Evolutionary conservation across 179 eudicot species (phyloP).

Genomic region (Vitellaria paradoxa): DNA sequence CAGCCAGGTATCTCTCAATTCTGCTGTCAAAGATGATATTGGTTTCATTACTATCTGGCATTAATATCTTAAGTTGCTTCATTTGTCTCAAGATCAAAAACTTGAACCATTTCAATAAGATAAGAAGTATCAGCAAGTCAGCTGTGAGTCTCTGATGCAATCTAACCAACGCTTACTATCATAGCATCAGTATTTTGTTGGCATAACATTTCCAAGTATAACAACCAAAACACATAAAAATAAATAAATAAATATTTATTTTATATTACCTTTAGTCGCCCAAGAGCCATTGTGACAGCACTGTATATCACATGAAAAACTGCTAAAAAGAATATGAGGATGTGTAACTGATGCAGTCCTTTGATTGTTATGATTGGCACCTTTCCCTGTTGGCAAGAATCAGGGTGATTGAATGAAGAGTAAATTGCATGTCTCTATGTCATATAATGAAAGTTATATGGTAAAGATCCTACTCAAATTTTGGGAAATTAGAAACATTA

Average conservation of each 20-base stretch:
- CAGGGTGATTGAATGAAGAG: neutral
- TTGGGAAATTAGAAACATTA: neutral
- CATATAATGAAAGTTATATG: too few species aligned
- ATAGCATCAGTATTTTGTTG: neutral
- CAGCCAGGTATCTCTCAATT: neutral
- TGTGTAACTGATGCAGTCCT: constrained; percentile 88
- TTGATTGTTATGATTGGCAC: constrained; percentile 64
- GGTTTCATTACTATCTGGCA: too few species aligned
- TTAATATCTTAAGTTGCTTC: neutral
- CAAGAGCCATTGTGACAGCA: constrained; percentile 81
- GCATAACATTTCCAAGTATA: neutral
- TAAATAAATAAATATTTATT: neutral
- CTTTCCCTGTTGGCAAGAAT: constrained; percentile 40
- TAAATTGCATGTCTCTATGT: neutral
- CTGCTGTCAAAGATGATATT: neutral
- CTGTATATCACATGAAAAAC: constrained; percentile 79
- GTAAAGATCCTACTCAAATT: neutral
- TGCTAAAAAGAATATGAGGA: constrained; percentile 88
- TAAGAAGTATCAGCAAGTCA: neutral
- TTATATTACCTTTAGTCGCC: constrained; percentile 72
- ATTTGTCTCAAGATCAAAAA: neutral
- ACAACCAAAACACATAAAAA: neutral
- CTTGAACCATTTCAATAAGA: neutral
- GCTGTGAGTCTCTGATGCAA: neutral
- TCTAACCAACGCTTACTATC: neutral